Base-by-base conservation (phyloP, 2,329 filamentous ascomycete species). In the Metarhizium guizhouense region DNA sequence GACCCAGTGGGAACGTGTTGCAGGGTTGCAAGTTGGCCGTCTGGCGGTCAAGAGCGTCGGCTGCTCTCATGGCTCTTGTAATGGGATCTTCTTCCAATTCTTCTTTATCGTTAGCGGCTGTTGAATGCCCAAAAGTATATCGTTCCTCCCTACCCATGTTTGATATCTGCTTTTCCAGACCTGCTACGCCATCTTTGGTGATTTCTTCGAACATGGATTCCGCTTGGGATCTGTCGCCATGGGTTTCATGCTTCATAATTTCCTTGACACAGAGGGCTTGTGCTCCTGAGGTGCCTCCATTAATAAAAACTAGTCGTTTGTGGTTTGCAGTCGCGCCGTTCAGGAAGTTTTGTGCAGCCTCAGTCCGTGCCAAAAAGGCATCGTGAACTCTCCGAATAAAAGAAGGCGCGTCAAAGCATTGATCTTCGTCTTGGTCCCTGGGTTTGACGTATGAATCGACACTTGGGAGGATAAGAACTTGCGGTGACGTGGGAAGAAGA, bases 241-340 rank as follows among this genome's bases (percentile, higher is more conserved):
- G 63, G 1, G 78, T 80, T 54, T 79, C 68, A 56, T 81, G 70
- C 53, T 78, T 67, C 65, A 77, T 77, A 52, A 86, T 83, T 34
- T 72, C 70, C 40, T 71, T 68, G 55, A 86, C 75, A 61, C 82
- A 86, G 29, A 76, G 69, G 6, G 76, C 68, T 54, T 79, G 76
- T 1, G 82, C 82, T 55, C 76, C 73, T 10, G 78, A 72, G 3
- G 79, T 80, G 10, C 83, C 82, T 3, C 83, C 83, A 53, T 83
- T 77, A 67, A 83, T 70, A 60, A 86, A 84, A 7, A 84, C 82
- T 4, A 86, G 65, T 56, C 77, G 76, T 60, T 78, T 82, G 56
- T 75, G 74, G 53, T 68, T 67, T 10, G 70, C 64, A 1, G 73
- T 74, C 6, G 78, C 75, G 10, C 70, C 70, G 45, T 69, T 66